phyloP scores from a whole-genome alignment of 108 stramenopile genomes.

The Cyclotella baltica region DNA sequence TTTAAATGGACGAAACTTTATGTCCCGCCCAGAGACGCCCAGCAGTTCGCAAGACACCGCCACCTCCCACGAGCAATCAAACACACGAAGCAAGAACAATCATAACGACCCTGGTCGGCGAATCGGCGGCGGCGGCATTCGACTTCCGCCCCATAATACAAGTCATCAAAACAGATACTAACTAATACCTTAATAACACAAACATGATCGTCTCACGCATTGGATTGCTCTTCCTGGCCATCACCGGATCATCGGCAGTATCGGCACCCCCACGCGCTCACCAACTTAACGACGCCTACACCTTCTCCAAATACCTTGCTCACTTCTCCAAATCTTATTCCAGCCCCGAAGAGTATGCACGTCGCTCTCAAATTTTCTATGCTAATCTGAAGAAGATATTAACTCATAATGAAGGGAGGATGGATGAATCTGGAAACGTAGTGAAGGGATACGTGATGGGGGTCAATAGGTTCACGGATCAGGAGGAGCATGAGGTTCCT shows the following conservation, averaged over 20 bases:
- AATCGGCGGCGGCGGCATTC: too few relatives aligned
- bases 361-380: constrained; percentile 57
- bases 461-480: constrained; percentile 74
- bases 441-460: constrained; percentile 53
- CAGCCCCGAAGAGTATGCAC: constrained; percentile 50
- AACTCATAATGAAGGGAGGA: constrained; percentile 58
- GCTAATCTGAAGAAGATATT: constrained; percentile 62
- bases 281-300: constrained; percentile 52
- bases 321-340: constrained; percentile 61
- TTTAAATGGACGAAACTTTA: too few relatives aligned
- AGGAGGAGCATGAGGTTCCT: constrained; percentile 57
- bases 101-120: too few relatives aligned
- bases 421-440: constrained; percentile 32
- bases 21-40: too few relatives aligned
- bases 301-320: constrained; percentile 57
- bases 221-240: constrained; percentile 11
- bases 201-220: not conserved
- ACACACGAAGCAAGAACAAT: too few relatives aligned
- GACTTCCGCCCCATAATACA: too few relatives aligned
- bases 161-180: too few relatives aligned
- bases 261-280: constrained; percentile 43
- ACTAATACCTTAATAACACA: not conserved
- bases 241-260: constrained; percentile 14
- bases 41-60: too few relatives aligned
- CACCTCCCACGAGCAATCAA: too few relatives aligned